These are phyloP conservation scores for Pistacia vera DNA, from an alignment of 345 rosid species.

Conservation along the genomic window DNA sequence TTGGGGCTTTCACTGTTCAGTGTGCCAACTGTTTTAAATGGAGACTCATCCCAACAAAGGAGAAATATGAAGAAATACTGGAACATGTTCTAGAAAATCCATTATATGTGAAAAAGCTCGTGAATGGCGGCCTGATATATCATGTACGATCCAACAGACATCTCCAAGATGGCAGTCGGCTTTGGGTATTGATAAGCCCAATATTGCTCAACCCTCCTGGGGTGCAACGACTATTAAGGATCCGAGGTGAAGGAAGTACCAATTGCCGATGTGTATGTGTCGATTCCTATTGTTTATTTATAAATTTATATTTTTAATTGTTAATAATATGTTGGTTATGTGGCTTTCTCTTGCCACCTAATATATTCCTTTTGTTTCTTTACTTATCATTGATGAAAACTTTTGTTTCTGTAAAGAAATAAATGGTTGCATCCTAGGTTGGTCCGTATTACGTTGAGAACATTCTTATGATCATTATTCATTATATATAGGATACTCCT, in stretches of 20 bases:
- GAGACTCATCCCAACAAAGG: constrained; percentile 87
- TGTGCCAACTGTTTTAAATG: constrained; percentile 90
- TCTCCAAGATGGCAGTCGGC: constrained; percentile 86
- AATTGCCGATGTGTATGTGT: constrained; percentile 91
- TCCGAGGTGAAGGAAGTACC: constrained; percentile 86
- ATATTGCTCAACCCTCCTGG: constrained; percentile 88
- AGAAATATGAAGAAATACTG: constrained; percentile 90
- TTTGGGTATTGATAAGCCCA: constrained; percentile 96
- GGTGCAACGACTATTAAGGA: constrained; percentile 77
- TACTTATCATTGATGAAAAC: background rate
- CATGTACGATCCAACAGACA: constrained; percentile 83
- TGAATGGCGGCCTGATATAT: constrained; percentile 77
- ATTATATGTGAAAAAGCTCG: constrained; percentile 66
- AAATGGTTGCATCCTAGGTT: background rate
- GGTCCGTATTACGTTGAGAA: background rate
- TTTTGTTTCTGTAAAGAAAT: background rate
- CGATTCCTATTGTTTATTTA: constrained; percentile 10
- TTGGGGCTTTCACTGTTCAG: constrained; percentile 91
- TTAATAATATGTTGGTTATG: background rate
- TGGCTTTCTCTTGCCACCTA: background rate
- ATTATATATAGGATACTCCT: background rate
- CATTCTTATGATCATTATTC: background rate
- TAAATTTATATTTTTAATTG: background rate
- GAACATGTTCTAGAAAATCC: constrained; percentile 77
- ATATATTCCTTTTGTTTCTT: too few species aligned